Evolutionary conservation across 805 yeast genomes (phyloP), one percentile per base, ranked within the genome.

Genomic region (Candida ipomoeae): DNA sequence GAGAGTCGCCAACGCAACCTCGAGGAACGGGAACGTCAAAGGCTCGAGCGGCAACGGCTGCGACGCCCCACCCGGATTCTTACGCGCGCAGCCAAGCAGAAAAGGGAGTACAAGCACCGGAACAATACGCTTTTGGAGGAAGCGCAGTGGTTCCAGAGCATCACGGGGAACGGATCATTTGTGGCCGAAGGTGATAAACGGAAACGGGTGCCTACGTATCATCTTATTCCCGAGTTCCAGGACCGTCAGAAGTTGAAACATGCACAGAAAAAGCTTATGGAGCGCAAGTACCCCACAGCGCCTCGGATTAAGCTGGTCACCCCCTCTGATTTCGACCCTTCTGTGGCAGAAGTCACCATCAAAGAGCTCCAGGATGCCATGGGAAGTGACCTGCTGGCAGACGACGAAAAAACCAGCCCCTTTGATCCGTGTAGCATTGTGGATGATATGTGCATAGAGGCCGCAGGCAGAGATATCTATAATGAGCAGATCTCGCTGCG

Each of bases 371-470:
- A 57, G 18, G 58, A 50, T 37, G 59, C 48, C 17, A 44, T 57
- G 44, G 60, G 53, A n/a, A 53, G 46, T 17, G 65, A 59, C n/a
- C 57, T 53, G 13, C 48, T 40, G 26, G 63, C 56, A 3, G 71
- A 65, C 17, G 63, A 61, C 26, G 67, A 62, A 6, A 57, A 56
- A n/a, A 56, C 62, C n/a, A 69, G 73, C 59, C 74, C 74, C 2
- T 73, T 59, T 55, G 75, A 70, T 52, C 78, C 78, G 1, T 55
- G 61, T 5, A 69, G 68, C 48, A 67, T 73, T 21, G 58, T 53
- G 8, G 60, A 62, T 0, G 78, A 73, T 53, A 60, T 71, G 1
- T 49, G 53, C 15, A 62, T 65, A 15, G 61, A 62, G 18, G 56
- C 63, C 15, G 54, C 56, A 23, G 63, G 58, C 6, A 55, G 74